Evolutionary conservation across 805 yeast species (phyloP).

Genomic region (Isabelozyma gotoi): DNA sequence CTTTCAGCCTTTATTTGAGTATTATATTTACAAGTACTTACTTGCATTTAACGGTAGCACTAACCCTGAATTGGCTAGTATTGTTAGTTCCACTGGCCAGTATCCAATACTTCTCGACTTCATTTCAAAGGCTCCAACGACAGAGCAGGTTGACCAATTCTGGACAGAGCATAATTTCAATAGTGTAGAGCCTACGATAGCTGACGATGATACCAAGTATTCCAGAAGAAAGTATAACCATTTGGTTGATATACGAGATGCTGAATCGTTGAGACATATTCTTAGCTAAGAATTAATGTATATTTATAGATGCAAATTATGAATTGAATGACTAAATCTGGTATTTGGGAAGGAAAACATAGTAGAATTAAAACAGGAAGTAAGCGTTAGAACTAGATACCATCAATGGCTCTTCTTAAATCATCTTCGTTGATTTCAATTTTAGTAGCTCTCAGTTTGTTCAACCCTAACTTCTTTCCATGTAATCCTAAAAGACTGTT

Average conservation of each 20-base stretch:
- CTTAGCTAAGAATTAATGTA: neutral
- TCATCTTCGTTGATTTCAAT: constrained; percentile 40
- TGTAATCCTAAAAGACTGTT: constrained; percentile 17
- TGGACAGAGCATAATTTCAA: neutral
- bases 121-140: neutral
- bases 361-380: too few relatives aligned
- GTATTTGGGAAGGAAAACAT: too few relatives aligned
- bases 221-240: constrained; percentile 18
- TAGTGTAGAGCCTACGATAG: neutral
- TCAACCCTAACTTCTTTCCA: constrained; percentile 11
- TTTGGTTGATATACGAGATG: constrained; percentile 24
- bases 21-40: neutral
- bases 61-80: neutral
- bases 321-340: too few relatives aligned
- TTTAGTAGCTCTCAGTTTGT: constrained; percentile 18
- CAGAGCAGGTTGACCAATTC: neutral
- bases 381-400: neutral
- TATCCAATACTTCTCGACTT: neutral
- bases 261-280: constrained; percentile 17
- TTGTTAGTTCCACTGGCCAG: neutral
- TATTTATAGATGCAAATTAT: too few relatives aligned
- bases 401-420: constrained; percentile 29
- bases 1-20: constrained; percentile 7
- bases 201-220: constrained; percentile 1
- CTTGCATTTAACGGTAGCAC: neutral